These are phyloP conservation scores for Kwoniella shivajii DNA, from an alignment of 1,284 basidiomycete genomes.

Conservation along the genomic window DNA sequence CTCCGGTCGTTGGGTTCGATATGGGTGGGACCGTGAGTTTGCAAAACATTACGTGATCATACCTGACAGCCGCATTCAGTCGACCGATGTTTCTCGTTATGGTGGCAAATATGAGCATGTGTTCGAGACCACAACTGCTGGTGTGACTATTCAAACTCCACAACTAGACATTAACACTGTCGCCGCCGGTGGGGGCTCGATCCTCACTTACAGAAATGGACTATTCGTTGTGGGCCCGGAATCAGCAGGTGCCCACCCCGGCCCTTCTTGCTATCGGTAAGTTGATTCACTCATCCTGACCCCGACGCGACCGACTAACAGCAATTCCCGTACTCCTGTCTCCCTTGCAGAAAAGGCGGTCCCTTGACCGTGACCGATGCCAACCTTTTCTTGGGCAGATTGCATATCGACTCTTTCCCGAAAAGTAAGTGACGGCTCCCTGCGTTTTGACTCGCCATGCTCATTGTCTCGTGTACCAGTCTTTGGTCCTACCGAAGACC, in stretches of 20 bases:
- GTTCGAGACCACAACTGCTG: conserved; percentile 75
- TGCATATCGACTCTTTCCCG: conserved; percentile 59
- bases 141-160: conserved; percentile 52
- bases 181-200: conserved; percentile 53
- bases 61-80: conserved; percentile 37
- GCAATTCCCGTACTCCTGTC: not conserved
- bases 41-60: not conserved
- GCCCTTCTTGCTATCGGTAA: conserved; percentile 58
- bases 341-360: conserved; percentile 50
- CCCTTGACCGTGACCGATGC: conserved; percentile 55
- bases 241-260: conserved; percentile 41
- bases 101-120: conserved; percentile 44
- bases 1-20: conserved; percentile 55
- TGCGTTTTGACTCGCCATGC: conserved; percentile 12
- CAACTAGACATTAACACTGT: conserved; percentile 50
- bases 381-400: conserved; percentile 53
- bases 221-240: conserved; percentile 42
- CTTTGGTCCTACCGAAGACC: conserved; percentile 59
- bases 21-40: conserved; percentile 55
- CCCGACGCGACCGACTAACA: not conserved
- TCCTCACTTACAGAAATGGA: conserved; percentile 52
- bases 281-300: not conserved
- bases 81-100: conserved; percentile 67
- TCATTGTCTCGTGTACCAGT: no score
- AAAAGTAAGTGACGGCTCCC: conserved; percentile 55